Evolutionary conservation across 257 asterid genomes (phyloP).

Genomic region (Eucommia ulmoides): DNA sequence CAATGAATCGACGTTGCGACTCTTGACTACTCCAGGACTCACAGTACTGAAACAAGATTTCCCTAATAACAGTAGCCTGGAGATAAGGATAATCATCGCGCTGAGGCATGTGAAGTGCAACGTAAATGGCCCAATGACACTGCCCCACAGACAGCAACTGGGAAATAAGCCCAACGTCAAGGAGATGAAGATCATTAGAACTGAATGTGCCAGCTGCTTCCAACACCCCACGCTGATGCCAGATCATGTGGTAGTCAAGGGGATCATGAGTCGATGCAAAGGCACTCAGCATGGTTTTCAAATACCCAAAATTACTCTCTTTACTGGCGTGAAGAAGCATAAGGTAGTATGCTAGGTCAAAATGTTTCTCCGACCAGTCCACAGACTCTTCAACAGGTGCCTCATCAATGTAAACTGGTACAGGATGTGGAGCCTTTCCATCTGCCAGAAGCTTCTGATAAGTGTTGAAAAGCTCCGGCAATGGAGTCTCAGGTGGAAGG

Average conservation of each 20-base stretch:
- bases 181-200: slow-evolving; percentile 84
- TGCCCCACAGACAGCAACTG: slow-evolving; percentile 85
- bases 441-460: slow-evolving; percentile 78
- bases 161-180: slow-evolving; percentile 85
- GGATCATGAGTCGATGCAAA: slow-evolving; percentile 90
- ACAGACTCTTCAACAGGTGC: slow-evolving; percentile 44
- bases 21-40: slow-evolving; percentile 75
- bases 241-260: slow-evolving; percentile 96
- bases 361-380: slow-evolving; percentile 36
- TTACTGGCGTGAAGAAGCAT: slow-evolving; percentile 93
- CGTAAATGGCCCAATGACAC: slow-evolving; percentile 97
- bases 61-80: slow-evolving; percentile 61
- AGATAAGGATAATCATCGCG: slow-evolving; percentile 84
- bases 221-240: slow-evolving; percentile 96
- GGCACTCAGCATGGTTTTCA: slow-evolving; percentile 92
- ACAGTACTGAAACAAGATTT: slow-evolving; percentile 88
- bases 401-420: slow-evolving; percentile 90
- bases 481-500: slow-evolving; percentile 73
- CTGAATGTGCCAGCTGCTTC: slow-evolving; percentile 86
- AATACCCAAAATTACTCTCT: slow-evolving; percentile 53
- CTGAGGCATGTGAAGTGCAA: slow-evolving; percentile 85
- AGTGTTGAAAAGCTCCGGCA: slow-evolving; percentile 56
- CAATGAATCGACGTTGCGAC: slow-evolving; percentile 64
- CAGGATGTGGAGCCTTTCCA: slow-evolving; percentile 86
- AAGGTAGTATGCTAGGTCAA: slow-evolving; percentile 83